Evolutionary conservation across 352 stramenopile species (phyloP).

Genomic region (Globisporangium emineosum): DNA sequence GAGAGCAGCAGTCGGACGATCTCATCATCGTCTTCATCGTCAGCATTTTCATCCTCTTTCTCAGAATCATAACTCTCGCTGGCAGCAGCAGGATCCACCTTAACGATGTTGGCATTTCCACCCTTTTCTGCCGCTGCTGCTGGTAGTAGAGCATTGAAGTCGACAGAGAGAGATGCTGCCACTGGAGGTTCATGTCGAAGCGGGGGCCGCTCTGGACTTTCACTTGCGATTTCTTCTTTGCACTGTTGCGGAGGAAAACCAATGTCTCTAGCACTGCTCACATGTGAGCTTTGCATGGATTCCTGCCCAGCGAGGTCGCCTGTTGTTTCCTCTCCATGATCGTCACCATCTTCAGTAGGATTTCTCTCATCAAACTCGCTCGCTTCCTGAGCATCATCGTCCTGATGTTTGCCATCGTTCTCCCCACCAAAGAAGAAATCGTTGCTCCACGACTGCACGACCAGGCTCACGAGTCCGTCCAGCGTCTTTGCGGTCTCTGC

Average conservation of each 20-base stretch:
- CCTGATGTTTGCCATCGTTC: background rate
- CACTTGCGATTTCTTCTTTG: background rate
- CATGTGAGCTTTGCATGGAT: background rate
- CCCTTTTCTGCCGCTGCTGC: background rate
- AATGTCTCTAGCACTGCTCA: background rate
- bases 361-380: background rate
- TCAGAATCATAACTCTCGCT: background rate
- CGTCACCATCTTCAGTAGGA: background rate
- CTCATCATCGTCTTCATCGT: constrained; percentile 7
- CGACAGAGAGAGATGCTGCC: background rate
- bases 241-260: background rate
- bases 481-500: constrained; percentile 16
- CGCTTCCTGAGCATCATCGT: background rate
- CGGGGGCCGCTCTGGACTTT: background rate
- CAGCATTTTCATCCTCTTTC: background rate
- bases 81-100: background rate
- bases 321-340: background rate
- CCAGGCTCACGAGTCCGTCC: constrained; percentile 20
- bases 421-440: constrained; percentile 10
- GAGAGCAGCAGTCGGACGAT: constrained; percentile 10
- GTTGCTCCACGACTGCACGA: constrained; percentile 18
- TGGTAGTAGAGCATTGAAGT: background rate
- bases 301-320: background rate
- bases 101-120: background rate
- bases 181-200: background rate